Base-by-base conservation (phyloP, 176 grass and related monocot genomes). In the Phyllostachys edulis region DNA sequence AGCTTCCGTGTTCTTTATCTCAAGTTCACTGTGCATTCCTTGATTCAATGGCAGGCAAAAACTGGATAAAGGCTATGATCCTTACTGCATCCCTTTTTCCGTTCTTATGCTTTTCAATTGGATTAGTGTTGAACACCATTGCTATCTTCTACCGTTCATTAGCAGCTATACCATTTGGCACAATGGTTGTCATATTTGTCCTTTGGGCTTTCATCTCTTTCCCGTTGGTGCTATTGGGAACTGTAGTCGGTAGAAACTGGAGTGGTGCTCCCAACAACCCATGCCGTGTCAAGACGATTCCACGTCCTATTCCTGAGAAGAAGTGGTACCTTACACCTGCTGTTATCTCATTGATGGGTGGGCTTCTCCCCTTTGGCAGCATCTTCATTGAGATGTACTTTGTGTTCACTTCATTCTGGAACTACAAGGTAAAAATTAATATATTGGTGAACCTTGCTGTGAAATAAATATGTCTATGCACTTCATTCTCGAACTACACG, bases 361-460 rank as follows among this genome's bases (percentile, higher is more conserved):
- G 96, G 20, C 85, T 99, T 51, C 93, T 99, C 71, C 96, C 96
- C 42, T 99, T 99, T 34, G 96, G 96, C 69, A 99, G 96, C 64
- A 99, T 99, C 67, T 99, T 99, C 86, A 99, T 99, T 71, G 96
- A 99, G 90, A 99, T 99, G 96, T 99, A 99, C 78, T 99, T 99
- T 45, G 96, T 99, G 65, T 99, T 99, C 88, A 99, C 96, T 26
- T 99, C 96, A 62, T 99, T 99, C 84, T 99, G 96, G 96, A 99
- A 99, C 79, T 99, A 99, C 82, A 99, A 99, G 96, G 96, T 99
- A 93, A 85, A 84, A 42, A 64, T 5, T 9, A 80, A 73, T 47
- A 79, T 79, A 57, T 79, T 24, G n/a, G 23, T 77, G n/a, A 63
- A 73, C 59, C 17, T 41, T 64, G 10, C 7, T 40, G 34, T 63